Base-by-base conservation (phyloP, 2,329 filamentous ascomycete species). In the Colletotrichum acutatum region DNA sequence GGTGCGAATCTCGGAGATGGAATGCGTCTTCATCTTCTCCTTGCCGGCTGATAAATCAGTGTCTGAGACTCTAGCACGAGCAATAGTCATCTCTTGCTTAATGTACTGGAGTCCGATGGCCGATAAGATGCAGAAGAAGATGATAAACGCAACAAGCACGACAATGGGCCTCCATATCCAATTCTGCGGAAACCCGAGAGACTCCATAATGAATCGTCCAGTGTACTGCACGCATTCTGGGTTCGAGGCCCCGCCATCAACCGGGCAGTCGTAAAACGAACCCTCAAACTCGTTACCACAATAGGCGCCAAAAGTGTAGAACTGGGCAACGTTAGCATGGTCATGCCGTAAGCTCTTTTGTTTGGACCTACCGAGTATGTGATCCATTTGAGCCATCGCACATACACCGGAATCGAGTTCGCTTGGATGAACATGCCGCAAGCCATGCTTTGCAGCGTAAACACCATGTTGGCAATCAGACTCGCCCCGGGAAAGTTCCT, bases 341-440 rank as follows among this genome's bases (percentile, higher is more conserved):
- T 62, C 52, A 64, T 64, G 26, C 2, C 32, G 19, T 4, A 12
- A 7, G 7, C 78, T 80, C 78, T 79, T 59, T 82, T 5, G 19
- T 82, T 5, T 78, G 4, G 77, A 79, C 85, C 79, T 81, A 88
- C 87, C 26, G 88, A 86, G 75, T 91, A 92, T 1, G 90, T 88
- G 28, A 87, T 86, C 84, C 90, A 93, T 78, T 94, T 95, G 1
- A 93, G 83, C 93, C 93, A 95, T 68, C 93, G 87, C n/a, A 94
- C 90, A 76, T 95, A 95, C 1, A 95, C 85, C 0, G 93, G 92
- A 4, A 95, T 93, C 5, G 91, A 90, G 66, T 93, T 90, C 12
- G 87, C 86, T 79, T 95, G 93, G 16, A 95, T 90, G 75, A 95
- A 95, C 80, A 92, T 95, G 1, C 93, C 93, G 75, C 93, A 94